A percentile compares a stretch with the other conserved stretches of the same genome.
phyloP scores from a whole-genome alignment of 345 rosid genomes.

The Populus euphratica region DNA sequence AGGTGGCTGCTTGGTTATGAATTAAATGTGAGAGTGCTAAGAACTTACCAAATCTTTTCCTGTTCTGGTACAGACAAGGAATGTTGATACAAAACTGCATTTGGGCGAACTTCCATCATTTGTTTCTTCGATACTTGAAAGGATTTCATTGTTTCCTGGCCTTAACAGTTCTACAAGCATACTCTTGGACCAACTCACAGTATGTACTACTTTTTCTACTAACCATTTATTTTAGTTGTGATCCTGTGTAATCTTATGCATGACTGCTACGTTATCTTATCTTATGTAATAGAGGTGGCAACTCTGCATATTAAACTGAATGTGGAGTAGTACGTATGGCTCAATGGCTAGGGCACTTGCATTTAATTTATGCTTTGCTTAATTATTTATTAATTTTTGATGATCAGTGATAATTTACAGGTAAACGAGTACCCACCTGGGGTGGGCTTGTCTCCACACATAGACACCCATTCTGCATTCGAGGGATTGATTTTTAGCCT shows the following conservation, averaged over 20 bases:
- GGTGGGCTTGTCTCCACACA: slow-evolving; percentile 94
- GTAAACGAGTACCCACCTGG: slow-evolving; percentile 95
- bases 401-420: slow-evolving; percentile 38
- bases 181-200: slow-evolving; percentile 77
- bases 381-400: slow-evolving; percentile 14
- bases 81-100: slow-evolving; percentile 59
- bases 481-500: slow-evolving; percentile 87
- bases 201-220: slow-evolving; percentile 30
- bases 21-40: neutral
- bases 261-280: neutral
- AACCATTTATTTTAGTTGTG: neutral
- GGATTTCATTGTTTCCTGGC: slow-evolving; percentile 47
- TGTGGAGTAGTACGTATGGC: neutral
- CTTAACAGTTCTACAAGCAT: slow-evolving; percentile 35
- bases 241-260: neutral
- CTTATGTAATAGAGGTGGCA: neutral
- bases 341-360: neutral
- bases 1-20: neutral
- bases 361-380: no score
- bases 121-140: slow-evolving; percentile 55
- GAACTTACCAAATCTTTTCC: neutral
- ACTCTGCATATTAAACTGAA: neutral
- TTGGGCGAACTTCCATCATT: slow-evolving; percentile 80
- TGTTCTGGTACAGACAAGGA: slow-evolving; percentile 52
- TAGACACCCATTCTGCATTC: slow-evolving; percentile 97